Evolutionary conservation across 768 basidiomycete genomes (phyloP), one percentile per base, ranked within the genome.

Genomic region (Phaeolepiota aurea): DNA sequence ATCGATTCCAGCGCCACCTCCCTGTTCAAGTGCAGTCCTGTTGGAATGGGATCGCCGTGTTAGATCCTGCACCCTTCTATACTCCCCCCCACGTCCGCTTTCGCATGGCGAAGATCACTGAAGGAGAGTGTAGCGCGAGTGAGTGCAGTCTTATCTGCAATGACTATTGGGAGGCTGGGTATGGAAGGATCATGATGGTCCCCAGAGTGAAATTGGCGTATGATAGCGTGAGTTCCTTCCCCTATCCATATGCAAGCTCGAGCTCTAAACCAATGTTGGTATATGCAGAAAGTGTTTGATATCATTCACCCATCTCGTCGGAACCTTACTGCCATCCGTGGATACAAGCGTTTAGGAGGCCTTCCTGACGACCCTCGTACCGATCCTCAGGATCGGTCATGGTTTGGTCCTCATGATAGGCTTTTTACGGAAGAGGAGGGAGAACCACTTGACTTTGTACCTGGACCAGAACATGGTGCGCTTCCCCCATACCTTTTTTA

Each of bases 121-220:
- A 94, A 11, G 79, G 79, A 30, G 96, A 99, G 57, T 98, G 96
- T 57, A 90, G 87, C 28, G 96, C 96, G 0, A 82, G 79, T 45
- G 96, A 99, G 63, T 99, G 96, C 65, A 85, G 82, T 62, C 68
- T 99, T 43, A 93, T 99, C 49, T 96, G 93, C 68, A 99, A 98
- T 61, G 94, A 98, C 63, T 98, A 97, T 58, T 97, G 92, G 91
- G 78, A 84, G 47, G 80, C 88, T 0, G 94, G 96, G 1, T 98
- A 92, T 56, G 96, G 96, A 3, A 69, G 96, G 41, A 94, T 99
- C 49, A 74, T 99, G 66, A 99, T 97, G 93, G 91, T 97, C 0
- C 92, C 94, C 1, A 70, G 94, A 30, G 94, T 98, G 25, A 96
- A 97, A 57, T 66, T 98, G 37, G 96, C 96, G 1, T 98, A 99